Base-by-base conservation (phyloP, 2,329 filamentous ascomycete species). In the Fusarium torreyae region DNA sequence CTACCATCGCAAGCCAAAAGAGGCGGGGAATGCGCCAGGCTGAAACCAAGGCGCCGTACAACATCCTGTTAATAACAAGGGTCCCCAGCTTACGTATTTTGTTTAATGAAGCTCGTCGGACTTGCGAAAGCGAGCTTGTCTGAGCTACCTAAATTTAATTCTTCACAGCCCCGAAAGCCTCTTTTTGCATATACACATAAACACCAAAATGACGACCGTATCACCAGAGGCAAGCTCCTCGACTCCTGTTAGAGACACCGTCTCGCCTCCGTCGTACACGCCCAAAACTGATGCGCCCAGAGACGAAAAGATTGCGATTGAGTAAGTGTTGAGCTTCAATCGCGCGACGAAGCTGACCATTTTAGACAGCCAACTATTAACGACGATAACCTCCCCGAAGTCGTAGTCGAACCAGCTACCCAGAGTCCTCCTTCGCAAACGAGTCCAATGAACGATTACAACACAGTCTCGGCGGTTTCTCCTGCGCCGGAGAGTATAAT, bases 341-440 rank as follows among this genome's bases (percentile, higher is more conserved):
- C 3, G n/a, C 20, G 18, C 33, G 17, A 38, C 42, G 7, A 7
- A n/a, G n/a, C 61, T 53, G 26, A 63, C 36, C 34, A 15, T 36
- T 2, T 0, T 13, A 71, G 68, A 17, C 28, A 66, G 3, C 56
- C 11, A 1, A 57, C 33, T 24, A 40, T 64, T 31, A 58, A 75
- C 54, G 70, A 74, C 57, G 57, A 63, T 4, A 70, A 71, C 48
- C 72, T 74, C 52, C 72, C 72, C 60, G 72, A 74, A 57, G 72
- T 75, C 42, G 72, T 74, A 1, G 42, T 44, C 40, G 57, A 60
- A 7, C 20, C 54, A 33, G 42, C 42, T 20, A 22, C 40, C 22
- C 40, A 45, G 8, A 38, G 43, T 18, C 10, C 15, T 17, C 38
- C 10, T 4, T 22, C 57, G 15, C 46, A 68, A 42, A 50, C 26